A percentile compares a stretch with the other conserved stretches of the same genome.
phyloP scores from a whole-genome alignment of 1,284 basidiomycete species.

The Xerocomus cyaneibrunnescens region DNA sequence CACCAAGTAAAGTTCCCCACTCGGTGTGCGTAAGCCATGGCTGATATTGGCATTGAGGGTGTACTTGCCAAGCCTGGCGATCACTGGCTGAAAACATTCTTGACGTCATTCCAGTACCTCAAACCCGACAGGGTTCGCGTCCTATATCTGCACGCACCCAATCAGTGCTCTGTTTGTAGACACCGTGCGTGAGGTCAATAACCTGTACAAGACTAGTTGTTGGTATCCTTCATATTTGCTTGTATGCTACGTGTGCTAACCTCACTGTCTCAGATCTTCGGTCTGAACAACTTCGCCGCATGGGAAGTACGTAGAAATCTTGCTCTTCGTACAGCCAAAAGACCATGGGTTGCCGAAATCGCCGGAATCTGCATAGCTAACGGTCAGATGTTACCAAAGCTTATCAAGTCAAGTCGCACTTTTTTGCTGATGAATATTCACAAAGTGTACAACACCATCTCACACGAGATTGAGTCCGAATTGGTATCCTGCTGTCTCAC shows the following conservation, averaged over 20 bases:
- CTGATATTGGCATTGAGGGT: conserved; percentile 27
- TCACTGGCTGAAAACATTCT: conserved; percentile 36
- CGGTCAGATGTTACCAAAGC: conserved; percentile 50
- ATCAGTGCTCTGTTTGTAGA: conserved; percentile 49
- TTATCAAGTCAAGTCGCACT: conserved; percentile 43
- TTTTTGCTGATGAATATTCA: neutral
- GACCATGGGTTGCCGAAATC: conserved; percentile 51
- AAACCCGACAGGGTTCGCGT: conserved; percentile 36
- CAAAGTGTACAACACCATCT: conserved; percentile 54
- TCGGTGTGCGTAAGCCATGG: neutral
- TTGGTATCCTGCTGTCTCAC: conserved; percentile 57
- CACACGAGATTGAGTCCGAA: conserved; percentile 53
- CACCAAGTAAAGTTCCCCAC: conserved; percentile 42
- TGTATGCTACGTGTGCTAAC: neutral
- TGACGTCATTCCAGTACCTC: conserved; percentile 35
- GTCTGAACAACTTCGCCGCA: conserved; percentile 31
- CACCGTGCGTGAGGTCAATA: conserved; percentile 48
- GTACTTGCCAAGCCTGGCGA: conserved; percentile 36
- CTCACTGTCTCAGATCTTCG: conserved; percentile 25
- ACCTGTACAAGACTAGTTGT: conserved; percentile 46
- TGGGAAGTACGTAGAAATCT: conserved; percentile 21
- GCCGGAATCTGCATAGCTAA: conserved; percentile 52
- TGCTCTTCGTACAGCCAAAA: neutral
- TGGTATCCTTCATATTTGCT: conserved; percentile 1
- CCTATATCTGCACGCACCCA: conserved; percentile 55